Base-by-base conservation (phyloP, 495 filamentous ascomycete genomes). In the Hypomontagnella submonticulosa region DNA sequence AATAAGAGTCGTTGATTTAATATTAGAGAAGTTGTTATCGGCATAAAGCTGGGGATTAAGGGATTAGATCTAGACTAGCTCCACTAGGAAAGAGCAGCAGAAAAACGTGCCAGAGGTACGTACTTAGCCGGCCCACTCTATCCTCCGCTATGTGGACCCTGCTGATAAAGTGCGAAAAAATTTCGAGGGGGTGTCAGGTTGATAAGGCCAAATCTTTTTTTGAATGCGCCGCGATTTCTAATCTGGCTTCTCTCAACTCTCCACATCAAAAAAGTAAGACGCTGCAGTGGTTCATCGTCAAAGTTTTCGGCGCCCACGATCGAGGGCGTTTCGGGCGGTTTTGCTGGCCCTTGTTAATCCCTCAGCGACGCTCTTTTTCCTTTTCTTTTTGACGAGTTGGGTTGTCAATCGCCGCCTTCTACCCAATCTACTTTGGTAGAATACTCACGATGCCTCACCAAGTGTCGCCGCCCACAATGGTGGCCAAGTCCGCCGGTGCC, bases 401-500 rank as follows among this genome's bases (percentile, higher is more conserved):
- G 30, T 44, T 47, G 43, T 60, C 43, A 34, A 58, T 41, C 44
- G 32, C 34, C 19, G 33, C 37, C n/a, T 54, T 47, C 50, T 46
- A 30, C 49, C 36, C 37, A 56, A 59, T 63, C 34, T 13, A 11
- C 20, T 15, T 15, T 46, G 42, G 52, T 44, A 55, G 60, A 61
- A 37, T n/a, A 16, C 15, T 44, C 50, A 52, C 60, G 60, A 74
- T 79, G 74, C 73, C 65, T 68, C 71, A 73, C 63, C 61, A 76
- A 72, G 69, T 71, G 16, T 62, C 67, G 60, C 68, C 73, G 76
- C 79, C 71, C 68, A 73, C 75, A 72, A 77, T 79, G 75, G 74
- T 73, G 65, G 73, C 70, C 36, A 61, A 61, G 57, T 60, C 74
- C 57, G 67, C 70, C 48, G 76, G 74, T 62, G 70, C 72, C 52